Percentiles rank a stretch among this genome's conserved stretches.
These are phyloP conservation scores for Starmerella powellii DNA, from an alignment of 805 yeast species.

Conservation along the genomic window DNA sequence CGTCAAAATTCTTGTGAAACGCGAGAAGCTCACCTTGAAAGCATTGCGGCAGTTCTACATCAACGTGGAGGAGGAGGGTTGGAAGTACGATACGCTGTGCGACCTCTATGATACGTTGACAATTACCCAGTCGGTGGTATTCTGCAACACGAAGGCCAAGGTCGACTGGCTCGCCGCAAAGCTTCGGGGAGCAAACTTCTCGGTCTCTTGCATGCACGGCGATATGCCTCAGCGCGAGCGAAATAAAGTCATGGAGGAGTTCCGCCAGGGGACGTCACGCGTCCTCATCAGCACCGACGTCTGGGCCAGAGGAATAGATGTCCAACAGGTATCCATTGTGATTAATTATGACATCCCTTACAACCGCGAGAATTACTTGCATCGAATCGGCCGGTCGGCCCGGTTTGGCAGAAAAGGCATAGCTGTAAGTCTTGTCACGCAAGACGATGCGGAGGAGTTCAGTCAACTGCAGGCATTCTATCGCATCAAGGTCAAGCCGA, in stretches of 20 bases:
- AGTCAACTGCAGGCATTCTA: slow-evolving; percentile 79
- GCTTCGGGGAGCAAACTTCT: slow-evolving; percentile 68
- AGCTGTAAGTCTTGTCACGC: slow-evolving; percentile 86
- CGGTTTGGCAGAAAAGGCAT: slow-evolving; percentile 95
- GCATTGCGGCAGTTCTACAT: slow-evolving; percentile 89
- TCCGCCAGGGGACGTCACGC: slow-evolving; percentile 85
- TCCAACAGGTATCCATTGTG: slow-evolving; percentile 92
- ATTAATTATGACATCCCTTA: slow-evolving; percentile 89
- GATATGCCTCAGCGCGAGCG: slow-evolving; percentile 93
- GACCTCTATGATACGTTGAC: slow-evolving; percentile 91
- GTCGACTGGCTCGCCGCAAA: slow-evolving; percentile 82
- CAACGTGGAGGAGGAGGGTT: slow-evolving; percentile 82
- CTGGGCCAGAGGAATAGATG: slow-evolving; percentile 97
- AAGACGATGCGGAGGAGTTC: slow-evolving; percentile 60
- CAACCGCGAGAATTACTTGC: slow-evolving; percentile 90
- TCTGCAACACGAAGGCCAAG: slow-evolving; percentile 93
- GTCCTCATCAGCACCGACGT: slow-evolving; percentile 92
- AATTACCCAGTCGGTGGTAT: slow-evolving; percentile 93
- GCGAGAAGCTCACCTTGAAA: slow-evolving; percentile 86
- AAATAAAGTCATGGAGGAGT: slow-evolving; percentile 89
- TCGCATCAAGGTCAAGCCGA: slow-evolving; percentile 76
- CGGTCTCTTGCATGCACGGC: slow-evolving; percentile 93
- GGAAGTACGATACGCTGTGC: slow-evolving; percentile 88
- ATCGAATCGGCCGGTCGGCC: slow-evolving; percentile 96
- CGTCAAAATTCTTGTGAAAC: slow-evolving; percentile 82